These are phyloP conservation scores for Penicillium griseofulvum DNA, from an alignment of 2,329 filamentous ascomycete species.

Conservation along the genomic window DNA sequence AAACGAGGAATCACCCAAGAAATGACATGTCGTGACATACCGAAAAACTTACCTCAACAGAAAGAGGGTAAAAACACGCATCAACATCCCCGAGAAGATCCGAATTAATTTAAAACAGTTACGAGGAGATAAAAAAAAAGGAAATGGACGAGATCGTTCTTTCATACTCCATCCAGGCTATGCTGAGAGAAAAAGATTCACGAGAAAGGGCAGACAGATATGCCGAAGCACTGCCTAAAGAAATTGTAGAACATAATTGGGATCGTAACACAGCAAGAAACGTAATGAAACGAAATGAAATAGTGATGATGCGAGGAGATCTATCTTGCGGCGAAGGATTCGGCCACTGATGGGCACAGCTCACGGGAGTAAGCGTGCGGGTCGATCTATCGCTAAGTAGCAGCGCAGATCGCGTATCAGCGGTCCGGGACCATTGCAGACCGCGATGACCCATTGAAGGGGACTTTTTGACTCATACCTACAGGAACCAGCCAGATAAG, in stretches of 20 bases:
- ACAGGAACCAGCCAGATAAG: slow-evolving; percentile 1
- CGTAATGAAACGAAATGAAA: slow-evolving; percentile 12
- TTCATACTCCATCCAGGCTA: slow-evolving; percentile 36
- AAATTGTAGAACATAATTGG: slow-evolving; percentile 11
- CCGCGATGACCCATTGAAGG: background rate
- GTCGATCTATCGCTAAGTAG: slow-evolving; percentile 6
- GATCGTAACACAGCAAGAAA: slow-evolving; percentile 16
- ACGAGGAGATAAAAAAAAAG: slow-evolving; percentile 8
- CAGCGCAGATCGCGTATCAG: slow-evolving; percentile 10
- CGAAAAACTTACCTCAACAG: background rate
- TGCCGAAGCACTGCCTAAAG: slow-evolving; percentile 10
- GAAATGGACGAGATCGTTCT: slow-evolving; percentile 26
- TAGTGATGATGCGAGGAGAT: slow-evolving; percentile 1
- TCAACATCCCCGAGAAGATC: slow-evolving; percentile 4
- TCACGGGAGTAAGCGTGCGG: slow-evolving; percentile 3
- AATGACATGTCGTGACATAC: background rate
- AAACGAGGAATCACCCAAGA: background rate
- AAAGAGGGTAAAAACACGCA: background rate
- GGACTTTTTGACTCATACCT: background rate
- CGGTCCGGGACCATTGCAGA: slow-evolving; percentile 1
- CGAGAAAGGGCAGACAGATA: slow-evolving; percentile 8
- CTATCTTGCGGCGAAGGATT: background rate
- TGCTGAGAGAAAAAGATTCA: slow-evolving; percentile 22
- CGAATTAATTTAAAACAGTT: slow-evolving; percentile 15
- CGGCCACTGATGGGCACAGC: slow-evolving; percentile 10